These are phyloP conservation scores for Sclerotiophoma versabilis DNA, from an alignment of 2,329 filamentous ascomycete genomes.

Conservation along the genomic window DNA sequence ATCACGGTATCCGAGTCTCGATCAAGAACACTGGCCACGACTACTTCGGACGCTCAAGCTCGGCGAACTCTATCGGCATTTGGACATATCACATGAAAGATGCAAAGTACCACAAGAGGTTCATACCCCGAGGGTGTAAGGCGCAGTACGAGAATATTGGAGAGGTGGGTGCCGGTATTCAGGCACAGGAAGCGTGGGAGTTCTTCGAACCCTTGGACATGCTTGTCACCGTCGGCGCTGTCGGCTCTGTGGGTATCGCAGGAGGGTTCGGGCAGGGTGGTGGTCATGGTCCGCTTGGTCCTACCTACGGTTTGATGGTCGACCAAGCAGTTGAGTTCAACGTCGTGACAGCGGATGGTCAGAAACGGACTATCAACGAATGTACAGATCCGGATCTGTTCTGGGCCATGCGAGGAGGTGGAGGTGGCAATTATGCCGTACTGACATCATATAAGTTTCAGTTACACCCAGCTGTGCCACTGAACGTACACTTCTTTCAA, in stretches of 20 bases:
- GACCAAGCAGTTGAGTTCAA: conserved; percentile 48
- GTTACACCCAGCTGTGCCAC: conserved; percentile 41
- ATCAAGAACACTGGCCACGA: conserved; percentile 50
- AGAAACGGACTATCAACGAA: conserved; percentile 42
- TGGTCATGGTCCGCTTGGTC: conserved; percentile 62
- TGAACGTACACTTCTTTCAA: conserved; percentile 48
- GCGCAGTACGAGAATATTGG: conserved; percentile 42
- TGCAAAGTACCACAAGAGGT: conserved; percentile 33
- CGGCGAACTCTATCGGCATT: conserved; percentile 44
- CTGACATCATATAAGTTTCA: conserved; percentile 48
- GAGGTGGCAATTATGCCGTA: conserved; percentile 47
- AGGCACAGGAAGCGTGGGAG: conserved; percentile 46
- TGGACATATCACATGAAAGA: conserved; percentile 49
- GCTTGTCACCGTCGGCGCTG: conserved; percentile 46
- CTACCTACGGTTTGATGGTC: conserved; percentile 52
- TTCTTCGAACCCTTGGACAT: conserved; percentile 43
- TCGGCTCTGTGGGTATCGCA: conserved; percentile 59
- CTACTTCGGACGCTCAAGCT: conserved; percentile 45
- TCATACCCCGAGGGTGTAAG: conserved; percentile 36
- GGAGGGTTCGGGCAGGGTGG: conserved; percentile 56
- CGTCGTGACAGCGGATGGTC: conserved; percentile 44
- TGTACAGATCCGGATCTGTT: conserved; percentile 45
- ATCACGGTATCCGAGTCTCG: conserved; percentile 43
- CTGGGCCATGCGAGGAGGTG: conserved; percentile 49
- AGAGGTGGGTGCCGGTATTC: conserved; percentile 44